Conservation (phyloP, 208 protist species). For the Kentomonas sorsogonicus region DNA sequence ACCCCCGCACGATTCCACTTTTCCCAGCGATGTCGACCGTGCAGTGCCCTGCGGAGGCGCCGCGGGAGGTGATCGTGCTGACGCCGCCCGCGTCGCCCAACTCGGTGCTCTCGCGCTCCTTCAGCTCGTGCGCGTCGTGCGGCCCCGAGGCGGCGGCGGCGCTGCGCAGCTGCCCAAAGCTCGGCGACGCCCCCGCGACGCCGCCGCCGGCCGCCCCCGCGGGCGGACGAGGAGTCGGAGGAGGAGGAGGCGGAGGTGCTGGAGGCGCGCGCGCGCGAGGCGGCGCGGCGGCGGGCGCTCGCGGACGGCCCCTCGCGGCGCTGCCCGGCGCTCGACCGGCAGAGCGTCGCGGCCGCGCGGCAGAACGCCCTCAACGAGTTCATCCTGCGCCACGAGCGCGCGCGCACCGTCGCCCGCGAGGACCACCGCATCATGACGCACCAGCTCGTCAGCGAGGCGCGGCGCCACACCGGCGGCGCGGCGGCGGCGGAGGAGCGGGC, state of each 20-base stretch:
- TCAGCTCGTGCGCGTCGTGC: constrained; percentile 2
- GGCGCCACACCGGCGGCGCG: no score
- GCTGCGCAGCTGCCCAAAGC: neutral
- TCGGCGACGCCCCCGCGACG: neutral
- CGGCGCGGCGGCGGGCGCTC: constrained; percentile 8
- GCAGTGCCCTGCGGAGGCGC: no score
- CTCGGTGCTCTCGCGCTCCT: no score
- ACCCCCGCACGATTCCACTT: no score
- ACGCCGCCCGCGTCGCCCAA: no score
- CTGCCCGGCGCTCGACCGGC: constrained; percentile 41
- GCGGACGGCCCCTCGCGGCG: constrained; percentile 36
- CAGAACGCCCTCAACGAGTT: constrained; percentile 77
- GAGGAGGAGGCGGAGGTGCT: constrained; percentile 1
- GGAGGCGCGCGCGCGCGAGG: constrained; percentile 6
- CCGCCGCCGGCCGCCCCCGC: neutral
- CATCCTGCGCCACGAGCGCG: constrained; percentile 48
- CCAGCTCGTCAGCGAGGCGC: constrained; percentile 62
- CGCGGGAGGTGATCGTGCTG: no score
- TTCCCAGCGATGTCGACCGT: no score
- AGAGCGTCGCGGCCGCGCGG: constrained; percentile 40
- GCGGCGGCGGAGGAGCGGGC: constrained; percentile 53
- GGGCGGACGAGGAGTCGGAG: constrained; percentile 6
- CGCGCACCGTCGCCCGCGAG: constrained; percentile 42
- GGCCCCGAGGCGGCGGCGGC: constrained; percentile 4
- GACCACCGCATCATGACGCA: constrained; percentile 86